These are phyloP conservation scores for Neotropicomus parvogracilis DNA, from an alignment of 1,284 basidiomycete genomes.

Conservation along the genomic window DNA sequence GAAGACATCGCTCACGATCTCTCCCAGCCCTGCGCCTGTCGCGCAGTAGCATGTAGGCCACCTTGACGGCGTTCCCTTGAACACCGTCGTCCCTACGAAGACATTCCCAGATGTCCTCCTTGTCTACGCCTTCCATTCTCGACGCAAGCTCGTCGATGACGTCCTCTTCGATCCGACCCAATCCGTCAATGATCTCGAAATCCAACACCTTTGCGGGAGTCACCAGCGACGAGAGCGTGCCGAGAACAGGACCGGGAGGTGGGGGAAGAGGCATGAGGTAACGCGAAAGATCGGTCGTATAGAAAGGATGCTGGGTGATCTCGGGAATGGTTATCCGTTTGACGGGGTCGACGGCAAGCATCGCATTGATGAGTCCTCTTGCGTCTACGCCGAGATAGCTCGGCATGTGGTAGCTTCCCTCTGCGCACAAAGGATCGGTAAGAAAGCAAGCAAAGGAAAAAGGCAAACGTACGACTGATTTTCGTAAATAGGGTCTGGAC, in stretches of 20 bases:
- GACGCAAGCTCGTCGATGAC: slow-evolving; percentile 80
- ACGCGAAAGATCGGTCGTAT: slow-evolving; percentile 77
- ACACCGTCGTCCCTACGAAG: slow-evolving; percentile 76
- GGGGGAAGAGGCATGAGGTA: slow-evolving; percentile 86
- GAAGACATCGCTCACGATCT: slow-evolving; percentile 57
- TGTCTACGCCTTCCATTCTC: slow-evolving; percentile 74
- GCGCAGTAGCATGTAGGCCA: slow-evolving; percentile 90
- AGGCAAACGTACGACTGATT: slow-evolving; percentile 79
- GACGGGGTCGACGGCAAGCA: slow-evolving; percentile 90
- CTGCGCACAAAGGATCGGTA: slow-evolving; percentile 37
- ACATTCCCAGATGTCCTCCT: slow-evolving; percentile 84
- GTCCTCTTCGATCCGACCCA: slow-evolving; percentile 88
- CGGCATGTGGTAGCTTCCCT: slow-evolving; percentile 84
- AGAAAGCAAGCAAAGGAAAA: slow-evolving; percentile 13
- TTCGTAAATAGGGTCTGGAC: slow-evolving; percentile 89
- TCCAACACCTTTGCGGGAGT: slow-evolving; percentile 60
- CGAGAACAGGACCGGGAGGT: slow-evolving; percentile 73
- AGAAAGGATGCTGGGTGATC: slow-evolving; percentile 87
- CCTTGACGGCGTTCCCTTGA: slow-evolving; percentile 92
- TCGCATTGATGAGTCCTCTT: slow-evolving; percentile 71
- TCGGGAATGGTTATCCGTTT: slow-evolving; percentile 90
- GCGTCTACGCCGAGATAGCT: slow-evolving; percentile 76
- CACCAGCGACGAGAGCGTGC: slow-evolving; percentile 66
- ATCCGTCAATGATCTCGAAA: slow-evolving; percentile 74
- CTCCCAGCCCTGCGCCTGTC: slow-evolving; percentile 87